A percentile compares a stretch with the other conserved stretches of the same genome.
These are phyloP conservation scores for Blastosporella zonata DNA, from an alignment of 1,284 basidiomycete genomes.

Conservation along the genomic window DNA sequence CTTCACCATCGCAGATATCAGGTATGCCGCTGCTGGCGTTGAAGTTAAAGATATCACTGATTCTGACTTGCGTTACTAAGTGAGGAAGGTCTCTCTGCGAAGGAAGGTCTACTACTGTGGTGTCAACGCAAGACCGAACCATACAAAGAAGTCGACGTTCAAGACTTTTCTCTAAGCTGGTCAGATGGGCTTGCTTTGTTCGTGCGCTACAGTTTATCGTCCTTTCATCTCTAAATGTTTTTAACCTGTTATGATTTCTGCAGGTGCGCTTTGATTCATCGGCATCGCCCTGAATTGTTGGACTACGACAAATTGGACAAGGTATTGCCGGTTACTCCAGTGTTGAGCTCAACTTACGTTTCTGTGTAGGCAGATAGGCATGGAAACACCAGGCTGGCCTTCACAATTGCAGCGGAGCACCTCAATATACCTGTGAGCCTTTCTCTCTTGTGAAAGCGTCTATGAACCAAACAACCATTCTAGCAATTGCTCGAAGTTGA, in stretches of 20 bases:
- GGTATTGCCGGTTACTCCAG: conserved; percentile 35
- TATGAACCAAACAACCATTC: conserved; percentile 5
- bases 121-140: conserved; percentile 94
- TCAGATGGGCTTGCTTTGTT: conserved; percentile 93
- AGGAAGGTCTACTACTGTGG: conserved; percentile 95
- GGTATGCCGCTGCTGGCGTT: conserved; percentile 46
- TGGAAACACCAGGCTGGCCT: conserved; percentile 83
- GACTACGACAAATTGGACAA: conserved; percentile 86
- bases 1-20: conserved; percentile 98
- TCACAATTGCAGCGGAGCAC: conserved; percentile 82
- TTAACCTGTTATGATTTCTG: conserved; percentile 12
- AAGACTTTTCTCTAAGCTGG: conserved; percentile 93
- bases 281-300: conserved; percentile 92
- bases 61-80: conserved; percentile 40
- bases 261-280: conserved; percentile 95
- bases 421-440: conserved; percentile 82
- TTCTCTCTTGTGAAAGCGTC: conserved; percentile 1
- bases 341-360: neutral
- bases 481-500: conserved; percentile 95
- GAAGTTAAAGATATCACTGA: conserved; percentile 1
- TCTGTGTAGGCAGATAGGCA: conserved; percentile 61
- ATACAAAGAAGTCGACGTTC: conserved; percentile 90
- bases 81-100: conserved; percentile 95
- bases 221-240: neutral
- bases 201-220: conserved; percentile 31